Percentiles rank a stretch among this genome's conserved stretches.
Conservation (phyloP, 164 flowering plant species). For the Platanus orientalis region DNA sequence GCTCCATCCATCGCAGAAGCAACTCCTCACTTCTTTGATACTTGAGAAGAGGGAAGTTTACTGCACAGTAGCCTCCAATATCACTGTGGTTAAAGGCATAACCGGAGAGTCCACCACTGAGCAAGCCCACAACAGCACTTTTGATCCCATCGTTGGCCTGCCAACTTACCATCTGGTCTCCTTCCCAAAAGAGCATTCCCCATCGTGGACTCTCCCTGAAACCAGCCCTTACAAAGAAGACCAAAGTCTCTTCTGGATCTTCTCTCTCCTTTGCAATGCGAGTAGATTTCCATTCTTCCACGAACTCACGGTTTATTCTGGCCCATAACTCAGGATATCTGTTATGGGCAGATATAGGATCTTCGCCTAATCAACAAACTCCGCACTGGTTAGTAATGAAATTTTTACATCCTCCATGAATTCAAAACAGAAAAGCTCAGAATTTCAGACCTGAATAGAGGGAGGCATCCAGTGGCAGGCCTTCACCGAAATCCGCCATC, state of each 20-base stretch:
- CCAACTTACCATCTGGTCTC: slow-evolving; percentile 96
- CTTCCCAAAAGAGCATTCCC: slow-evolving; percentile 90
- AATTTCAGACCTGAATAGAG: slow-evolving; percentile 61
- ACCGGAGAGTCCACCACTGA: slow-evolving; percentile 82
- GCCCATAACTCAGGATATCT: slow-evolving; percentile 91
- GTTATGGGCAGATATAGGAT: slow-evolving; percentile 78
- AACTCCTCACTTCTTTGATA: slow-evolving; percentile 73
- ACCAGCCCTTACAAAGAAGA: slow-evolving; percentile 88
- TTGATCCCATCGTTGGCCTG: slow-evolving; percentile 83
- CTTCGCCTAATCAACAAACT: slow-evolving; percentile 53
- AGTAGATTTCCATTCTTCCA: slow-evolving; percentile 64
- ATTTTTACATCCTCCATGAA: background rate
- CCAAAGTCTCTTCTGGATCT: slow-evolving; percentile 48
- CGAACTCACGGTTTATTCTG: slow-evolving; percentile 67
- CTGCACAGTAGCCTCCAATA: slow-evolving; percentile 86
- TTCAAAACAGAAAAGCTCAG: background rate
- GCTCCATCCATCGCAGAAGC: slow-evolving; percentile 79
- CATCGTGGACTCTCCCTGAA: slow-evolving; percentile 75
- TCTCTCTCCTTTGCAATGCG: slow-evolving; percentile 28
- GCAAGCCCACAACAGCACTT: slow-evolving; percentile 77
- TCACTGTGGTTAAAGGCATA: slow-evolving; percentile 85
- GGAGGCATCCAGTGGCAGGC: slow-evolving; percentile 71
- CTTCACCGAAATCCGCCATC: slow-evolving; percentile 98
- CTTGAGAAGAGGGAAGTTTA: slow-evolving; percentile 60
- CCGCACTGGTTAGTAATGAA: background rate